phyloP scores from a whole-genome alignment of 2,329 filamentous ascomycete species.

The Sporothrix phasma region DNA sequence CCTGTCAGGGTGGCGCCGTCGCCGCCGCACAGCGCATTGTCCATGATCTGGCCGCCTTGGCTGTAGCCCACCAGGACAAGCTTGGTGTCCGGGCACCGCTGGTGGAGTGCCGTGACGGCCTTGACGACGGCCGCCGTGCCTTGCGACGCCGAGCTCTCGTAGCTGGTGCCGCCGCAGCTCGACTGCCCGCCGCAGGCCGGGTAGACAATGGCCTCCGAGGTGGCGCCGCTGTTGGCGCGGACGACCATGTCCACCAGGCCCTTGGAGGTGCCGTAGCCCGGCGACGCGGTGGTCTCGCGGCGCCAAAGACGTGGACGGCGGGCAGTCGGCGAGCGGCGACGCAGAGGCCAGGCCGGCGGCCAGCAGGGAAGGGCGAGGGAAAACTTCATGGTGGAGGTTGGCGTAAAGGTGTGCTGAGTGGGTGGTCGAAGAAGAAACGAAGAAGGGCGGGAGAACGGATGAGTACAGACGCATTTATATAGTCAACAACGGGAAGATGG shows the following conservation, averaged over 20 bases:
- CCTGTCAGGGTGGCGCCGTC: slow-evolving; percentile 37
- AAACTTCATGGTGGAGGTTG: not conserved
- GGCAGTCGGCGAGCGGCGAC: slow-evolving; percentile 24
- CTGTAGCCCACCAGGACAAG: slow-evolving; percentile 54
- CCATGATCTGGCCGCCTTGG: slow-evolving; percentile 55
- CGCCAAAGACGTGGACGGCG: slow-evolving; percentile 37
- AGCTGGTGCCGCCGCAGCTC: slow-evolving; percentile 48
- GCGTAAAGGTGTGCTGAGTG: no score
- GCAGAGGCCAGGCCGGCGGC: not conserved
- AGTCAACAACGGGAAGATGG: no score
- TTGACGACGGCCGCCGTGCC: slow-evolving; percentile 49
- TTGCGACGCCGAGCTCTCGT: slow-evolving; percentile 47
- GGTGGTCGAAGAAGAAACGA: not conserved
- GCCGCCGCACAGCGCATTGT: slow-evolving; percentile 54
- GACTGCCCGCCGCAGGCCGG: slow-evolving; percentile 54
- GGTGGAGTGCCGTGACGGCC: slow-evolving; percentile 49
- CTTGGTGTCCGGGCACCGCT: slow-evolving; percentile 45
- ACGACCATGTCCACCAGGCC: slow-evolving; percentile 42
- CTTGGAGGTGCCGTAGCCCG: slow-evolving; percentile 42
- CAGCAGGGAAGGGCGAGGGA: not conserved
- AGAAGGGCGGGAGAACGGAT: no score
- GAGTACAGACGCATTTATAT: not conserved
- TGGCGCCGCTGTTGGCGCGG: slow-evolving; percentile 38
- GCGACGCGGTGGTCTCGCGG: slow-evolving; percentile 40
- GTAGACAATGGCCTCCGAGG: slow-evolving; percentile 45